Evolutionary conservation across 2,329 filamentous ascomycete species (phyloP).

Genomic region (Alternaria sp.): DNA sequence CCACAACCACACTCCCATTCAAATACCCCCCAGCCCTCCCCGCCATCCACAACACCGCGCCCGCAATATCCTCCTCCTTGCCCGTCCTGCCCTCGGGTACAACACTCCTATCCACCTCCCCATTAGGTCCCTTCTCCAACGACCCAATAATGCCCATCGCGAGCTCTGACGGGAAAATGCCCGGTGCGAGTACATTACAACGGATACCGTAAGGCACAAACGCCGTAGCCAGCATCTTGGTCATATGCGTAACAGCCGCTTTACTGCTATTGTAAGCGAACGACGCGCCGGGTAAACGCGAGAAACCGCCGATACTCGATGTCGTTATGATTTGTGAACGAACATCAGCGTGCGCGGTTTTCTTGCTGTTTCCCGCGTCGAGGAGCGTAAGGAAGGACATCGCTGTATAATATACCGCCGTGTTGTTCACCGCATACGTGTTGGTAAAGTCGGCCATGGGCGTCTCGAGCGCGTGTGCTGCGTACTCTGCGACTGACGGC

Average conservation of each 20-base stretch:
- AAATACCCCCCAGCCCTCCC: constrained; percentile 69
- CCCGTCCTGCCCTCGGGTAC: constrained; percentile 65
- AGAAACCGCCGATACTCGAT: constrained; percentile 13
- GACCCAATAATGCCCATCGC: constrained; percentile 15
- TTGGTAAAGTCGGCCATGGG: constrained; percentile 37
- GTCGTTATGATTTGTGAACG: constrained; percentile 31
- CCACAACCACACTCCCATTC: constrained; percentile 67
- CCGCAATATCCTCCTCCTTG: constrained; percentile 68
- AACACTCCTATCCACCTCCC: constrained; percentile 9
- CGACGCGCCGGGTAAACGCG: constrained; percentile 3
- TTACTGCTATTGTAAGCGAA: constrained; percentile 48
- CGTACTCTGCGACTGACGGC: constrained; percentile 23
- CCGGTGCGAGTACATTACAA: constrained; percentile 59
- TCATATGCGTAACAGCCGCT: constrained; percentile 55
- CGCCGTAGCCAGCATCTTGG: constrained; percentile 57
- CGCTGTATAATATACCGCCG: constrained; percentile 50
- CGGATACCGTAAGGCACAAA: constrained; percentile 53
- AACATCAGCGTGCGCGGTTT: constrained; percentile 13
- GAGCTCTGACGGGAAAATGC: constrained; percentile 37
- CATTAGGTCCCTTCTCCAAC: background rate
- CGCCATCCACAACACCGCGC: constrained; percentile 69
- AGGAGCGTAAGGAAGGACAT: constrained; percentile 52
- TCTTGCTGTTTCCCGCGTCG: constrained; percentile 47
- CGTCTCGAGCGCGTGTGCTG: constrained; percentile 23
- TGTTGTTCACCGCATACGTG: constrained; percentile 51